Evolutionary conservation across 2,329 filamentous ascomycete species (phyloP), one percentile per base, ranked within the genome.

Genomic region (Arthrobotrys iridis): DNA sequence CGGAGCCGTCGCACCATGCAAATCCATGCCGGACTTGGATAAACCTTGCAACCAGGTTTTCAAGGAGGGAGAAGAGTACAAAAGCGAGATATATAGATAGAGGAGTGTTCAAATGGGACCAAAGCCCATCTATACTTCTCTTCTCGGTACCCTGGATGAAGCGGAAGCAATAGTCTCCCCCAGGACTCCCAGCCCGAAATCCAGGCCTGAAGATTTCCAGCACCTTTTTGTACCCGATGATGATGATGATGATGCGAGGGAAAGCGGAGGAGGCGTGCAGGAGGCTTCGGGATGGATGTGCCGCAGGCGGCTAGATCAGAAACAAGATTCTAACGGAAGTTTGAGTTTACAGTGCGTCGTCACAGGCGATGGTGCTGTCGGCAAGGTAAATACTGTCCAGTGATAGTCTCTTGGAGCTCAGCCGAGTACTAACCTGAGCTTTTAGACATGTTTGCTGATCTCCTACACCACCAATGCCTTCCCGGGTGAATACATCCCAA

Each of bases 381-480:
- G 95, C 84, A 99, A 99, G 89, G 93, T 97, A 84, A 84, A 86
- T 83, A 65, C n/a, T 20, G 52, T 46, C 59, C 63, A 50, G n/a
- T 67, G 75, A 70, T 73, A 77, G 78, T 77, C 77, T 62, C 59
- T 77, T 50, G 1, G 77, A 66, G 46, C 77, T 65, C 75, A 35
- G 67, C 71, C 58, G 60, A 68, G 79, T 66, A 77, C 82, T 83
- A 79, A 83, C 80, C 52, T 35, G 22, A 45, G 8, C 2, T 43
- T 52, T 24, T 79, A 97, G 94, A 99, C 95, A 87, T 99, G 95
- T 86, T 90, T 99, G 75, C 90, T 99, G 81, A 99, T 99, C 83
- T 98, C 94, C 62, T 99, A 99, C 86, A 98, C 95, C 78, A 99
- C 95, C 78, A 99, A 98, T 86, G 95, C 95, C 78, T 99, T 99